phyloP scores from a whole-genome alignment of 805 yeast genomes.

The Teunomyces kruisii region DNA sequence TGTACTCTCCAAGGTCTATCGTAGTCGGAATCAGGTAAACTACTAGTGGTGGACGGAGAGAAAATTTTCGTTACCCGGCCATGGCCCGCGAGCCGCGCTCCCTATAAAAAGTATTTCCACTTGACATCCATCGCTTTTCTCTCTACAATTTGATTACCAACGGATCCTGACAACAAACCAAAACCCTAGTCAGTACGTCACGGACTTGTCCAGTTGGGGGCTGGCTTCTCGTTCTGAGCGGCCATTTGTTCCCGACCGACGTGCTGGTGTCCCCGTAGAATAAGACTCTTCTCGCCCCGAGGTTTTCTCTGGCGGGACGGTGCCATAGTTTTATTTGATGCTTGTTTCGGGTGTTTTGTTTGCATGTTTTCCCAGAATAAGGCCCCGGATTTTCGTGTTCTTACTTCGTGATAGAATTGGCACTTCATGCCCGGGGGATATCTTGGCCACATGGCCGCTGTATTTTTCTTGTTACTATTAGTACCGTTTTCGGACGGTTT shows the following conservation, averaged over 20 bases:
- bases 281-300: conserved; percentile 5
- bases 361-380: conserved; percentile 40
- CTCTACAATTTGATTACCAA: conserved; percentile 29
- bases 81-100: neutral
- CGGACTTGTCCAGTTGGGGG: conserved; percentile 17
- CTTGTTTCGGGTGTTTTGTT: conserved; percentile 31
- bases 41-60: neutral
- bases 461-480: too few relatives aligned
- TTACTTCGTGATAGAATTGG: conserved; percentile 37
- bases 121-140: conserved; percentile 1
- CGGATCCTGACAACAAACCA: conserved; percentile 32
- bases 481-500: too few relatives aligned
- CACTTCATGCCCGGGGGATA: conserved; percentile 51
- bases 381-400: conserved; percentile 47
- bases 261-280: conserved; percentile 11
- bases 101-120: neutral
- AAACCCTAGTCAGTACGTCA: conserved; percentile 26
- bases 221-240: conserved; percentile 25
- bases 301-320: conserved; percentile 16
- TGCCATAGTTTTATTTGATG: conserved; percentile 14
- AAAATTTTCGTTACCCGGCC: conserved; percentile 4
- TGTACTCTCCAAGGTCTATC: too few relatives aligned
- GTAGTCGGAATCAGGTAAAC: too few relatives aligned
- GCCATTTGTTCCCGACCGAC: conserved; percentile 1
- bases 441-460: neutral